A percentile compares a stretch with the other conserved stretches of the same genome.
Conservation (phyloP, 2,329 filamentous ascomycete genomes). For the Colletotrichum brevisporum region DNA sequence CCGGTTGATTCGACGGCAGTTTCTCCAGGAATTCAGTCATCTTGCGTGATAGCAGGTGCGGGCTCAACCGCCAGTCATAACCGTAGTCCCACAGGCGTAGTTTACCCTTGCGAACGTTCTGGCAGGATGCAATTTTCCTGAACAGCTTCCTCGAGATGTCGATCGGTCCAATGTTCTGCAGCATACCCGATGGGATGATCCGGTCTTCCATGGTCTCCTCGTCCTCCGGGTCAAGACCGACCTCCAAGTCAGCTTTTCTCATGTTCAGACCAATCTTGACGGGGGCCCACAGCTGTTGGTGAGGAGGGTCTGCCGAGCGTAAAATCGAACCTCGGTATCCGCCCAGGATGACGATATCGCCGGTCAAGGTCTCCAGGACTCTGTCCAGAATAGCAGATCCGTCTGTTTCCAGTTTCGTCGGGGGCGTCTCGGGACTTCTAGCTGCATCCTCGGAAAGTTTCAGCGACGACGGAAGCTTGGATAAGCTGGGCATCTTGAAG, state of each 20-base stretch:
- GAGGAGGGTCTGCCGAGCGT: conserved; percentile 83
- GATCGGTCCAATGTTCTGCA: conserved; percentile 92
- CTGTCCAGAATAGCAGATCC: conserved; percentile 61
- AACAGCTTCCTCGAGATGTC: conserved; percentile 89
- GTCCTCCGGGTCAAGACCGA: conserved; percentile 85
- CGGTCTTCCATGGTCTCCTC: conserved; percentile 86
- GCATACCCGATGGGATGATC: conserved; percentile 89
- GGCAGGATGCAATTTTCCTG: conserved; percentile 80
- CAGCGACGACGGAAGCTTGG: conserved; percentile 62
- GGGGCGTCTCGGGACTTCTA: conserved; percentile 45
- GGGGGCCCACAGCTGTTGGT: conserved; percentile 93
- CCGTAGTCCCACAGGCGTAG: conserved; percentile 91
- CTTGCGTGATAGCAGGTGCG: conserved; percentile 78
- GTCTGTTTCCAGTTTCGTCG: conserved; percentile 30
- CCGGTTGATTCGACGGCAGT: conserved; percentile 79
- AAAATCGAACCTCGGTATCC: conserved; percentile 94
- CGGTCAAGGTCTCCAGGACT: conserved; percentile 77
- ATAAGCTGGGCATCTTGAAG: conserved; percentile 77
- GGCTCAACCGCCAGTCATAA: conserved; percentile 94
- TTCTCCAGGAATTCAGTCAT: conserved; percentile 81
- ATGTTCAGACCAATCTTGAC: conserved; percentile 94
- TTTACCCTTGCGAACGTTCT: conserved; percentile 79
- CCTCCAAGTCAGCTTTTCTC: conserved; percentile 90
- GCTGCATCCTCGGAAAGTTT: conserved; percentile 43
- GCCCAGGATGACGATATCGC: conserved; percentile 89